Evolutionary conservation across 176 grass and related monocot species (phyloP), one percentile per base, ranked within the genome.

Genomic region (Thalia dealbata): DNA sequence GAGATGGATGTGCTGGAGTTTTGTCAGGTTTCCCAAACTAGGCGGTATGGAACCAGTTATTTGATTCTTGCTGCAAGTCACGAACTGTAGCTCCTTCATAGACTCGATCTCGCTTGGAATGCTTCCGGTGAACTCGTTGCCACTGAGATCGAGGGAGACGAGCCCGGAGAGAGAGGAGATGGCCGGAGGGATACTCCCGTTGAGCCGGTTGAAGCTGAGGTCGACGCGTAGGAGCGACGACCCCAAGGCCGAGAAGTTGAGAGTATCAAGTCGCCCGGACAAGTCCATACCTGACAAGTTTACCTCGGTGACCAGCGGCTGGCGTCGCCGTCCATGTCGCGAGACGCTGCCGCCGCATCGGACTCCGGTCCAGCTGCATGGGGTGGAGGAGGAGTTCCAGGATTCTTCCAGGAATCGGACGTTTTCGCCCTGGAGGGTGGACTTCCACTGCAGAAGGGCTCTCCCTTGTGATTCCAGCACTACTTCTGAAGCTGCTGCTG

Each of bases 111-210:
- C 64, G 15, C 16, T 15, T 1, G 64, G 64, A 23, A 67, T 67
- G 0, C 4, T 23, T 38, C 64, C 64, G 10, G 14, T 38, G 35
- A 75, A 30, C 21, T 21, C 38, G 32, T 75, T 75, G 54, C 26
- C 28, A 5, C 55, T 11, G 38, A 75, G 73, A 56, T 75, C 73
- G 6, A 75, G 73, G 14, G 29, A 61, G 18, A 25, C 32, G 56
- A 75, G 55, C n/a, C 21, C 0, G 29, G 73, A 62, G 22, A 75
- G 73, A 11, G 41, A 26, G 55, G 73, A 11, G 28, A 62, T 26
- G n/a, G 73, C 30, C 3, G 55, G 30, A 8, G 73, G 73, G 56
- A 75, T 61, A 55, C 6, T 11, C 12, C 73, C 56, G 73, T 10
- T 2, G 73, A 75, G 55, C 21, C 3, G 44, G 35, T 75, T 75